These are phyloP conservation scores for Aspergillus quadrilineatus DNA, from an alignment of 2,329 filamentous ascomycete species.

Conservation along the genomic window DNA sequence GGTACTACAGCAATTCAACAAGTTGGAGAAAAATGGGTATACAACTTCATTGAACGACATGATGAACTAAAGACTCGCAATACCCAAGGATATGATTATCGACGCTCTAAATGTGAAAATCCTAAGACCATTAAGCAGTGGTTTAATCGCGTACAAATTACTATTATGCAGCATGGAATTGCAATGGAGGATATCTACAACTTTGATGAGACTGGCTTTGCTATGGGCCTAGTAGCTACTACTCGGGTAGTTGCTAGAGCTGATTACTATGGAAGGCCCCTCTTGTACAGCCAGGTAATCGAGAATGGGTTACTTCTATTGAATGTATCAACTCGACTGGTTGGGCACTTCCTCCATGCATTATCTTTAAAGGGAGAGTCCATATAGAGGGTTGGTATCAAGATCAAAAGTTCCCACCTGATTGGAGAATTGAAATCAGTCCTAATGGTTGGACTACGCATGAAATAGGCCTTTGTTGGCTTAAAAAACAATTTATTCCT, in stretches of 20 bases:
- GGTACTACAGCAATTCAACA: too few relatives aligned
- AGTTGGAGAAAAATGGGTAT: too few relatives aligned
- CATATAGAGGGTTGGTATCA: background rate
- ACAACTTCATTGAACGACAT: too few relatives aligned
- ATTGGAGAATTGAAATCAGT: background rate
- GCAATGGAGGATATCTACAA: slow-evolving; percentile 18
- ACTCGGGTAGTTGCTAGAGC: slow-evolving; percentile 11
- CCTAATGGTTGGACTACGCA: background rate
- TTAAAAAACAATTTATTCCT: slow-evolving; percentile 1
- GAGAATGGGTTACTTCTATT: background rate
- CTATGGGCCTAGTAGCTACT: slow-evolving; percentile 17
- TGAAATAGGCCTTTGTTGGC: background rate
- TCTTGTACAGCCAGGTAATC: background rate
- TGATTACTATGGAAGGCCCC: background rate
- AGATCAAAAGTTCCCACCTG: background rate
- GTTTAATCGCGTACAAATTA: too few relatives aligned
- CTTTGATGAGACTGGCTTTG: slow-evolving; percentile 21
- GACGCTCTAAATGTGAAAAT: too few relatives aligned
- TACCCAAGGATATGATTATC: too few relatives aligned
- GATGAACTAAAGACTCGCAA: too few relatives aligned
- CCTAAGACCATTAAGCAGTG: too few relatives aligned
- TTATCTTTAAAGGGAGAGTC: background rate
- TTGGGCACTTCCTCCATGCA: background rate
- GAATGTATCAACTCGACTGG: background rate
- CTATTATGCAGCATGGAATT: too few relatives aligned